Conservation (phyloP, 2,329 filamentous ascomycete species). For the Diaporthe helianthi region DNA sequence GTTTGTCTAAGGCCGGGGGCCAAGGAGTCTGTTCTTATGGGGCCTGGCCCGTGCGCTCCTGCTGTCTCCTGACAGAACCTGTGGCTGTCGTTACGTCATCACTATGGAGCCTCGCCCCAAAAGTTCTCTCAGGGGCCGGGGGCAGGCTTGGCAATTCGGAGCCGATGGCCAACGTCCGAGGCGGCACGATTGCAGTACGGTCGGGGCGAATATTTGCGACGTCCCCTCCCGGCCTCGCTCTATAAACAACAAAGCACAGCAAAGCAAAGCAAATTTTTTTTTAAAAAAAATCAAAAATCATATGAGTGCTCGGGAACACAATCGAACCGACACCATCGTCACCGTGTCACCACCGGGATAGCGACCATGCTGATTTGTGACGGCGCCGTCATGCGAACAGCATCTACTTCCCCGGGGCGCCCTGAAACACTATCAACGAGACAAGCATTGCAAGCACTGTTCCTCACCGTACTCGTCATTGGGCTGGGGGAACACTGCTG, state of each 20-base stretch:
- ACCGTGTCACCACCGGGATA: background rate
- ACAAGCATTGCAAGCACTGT: conserved; percentile 14
- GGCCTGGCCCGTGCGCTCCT: too few relatives aligned
- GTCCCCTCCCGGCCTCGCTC: background rate
- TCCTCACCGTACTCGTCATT: background rate
- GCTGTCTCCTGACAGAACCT: too few relatives aligned
- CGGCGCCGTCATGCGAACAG: background rate
- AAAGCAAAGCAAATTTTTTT: too few relatives aligned
- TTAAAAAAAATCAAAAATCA: too few relatives aligned
- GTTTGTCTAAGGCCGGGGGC: too few relatives aligned
- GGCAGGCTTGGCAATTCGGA: conserved; percentile 12
- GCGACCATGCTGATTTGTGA: background rate
- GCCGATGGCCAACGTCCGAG: conserved; percentile 22
- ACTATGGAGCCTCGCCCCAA: background rate
- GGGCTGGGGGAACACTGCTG: background rate
- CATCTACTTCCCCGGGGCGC: background rate
- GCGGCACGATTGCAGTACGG: background rate
- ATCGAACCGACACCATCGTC: background rate
- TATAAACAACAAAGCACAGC: too few relatives aligned
- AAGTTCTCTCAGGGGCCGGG: background rate
- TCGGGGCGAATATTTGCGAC: background rate
- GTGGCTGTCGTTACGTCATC: conserved; percentile 11
- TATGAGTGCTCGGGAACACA: background rate
- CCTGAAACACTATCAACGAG: conserved; percentile 16
- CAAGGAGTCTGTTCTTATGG: too few relatives aligned